Evolutionary conservation across 1,284 basidiomycete species (phyloP).

Genomic region (Ganoderma meredithae): DNA sequence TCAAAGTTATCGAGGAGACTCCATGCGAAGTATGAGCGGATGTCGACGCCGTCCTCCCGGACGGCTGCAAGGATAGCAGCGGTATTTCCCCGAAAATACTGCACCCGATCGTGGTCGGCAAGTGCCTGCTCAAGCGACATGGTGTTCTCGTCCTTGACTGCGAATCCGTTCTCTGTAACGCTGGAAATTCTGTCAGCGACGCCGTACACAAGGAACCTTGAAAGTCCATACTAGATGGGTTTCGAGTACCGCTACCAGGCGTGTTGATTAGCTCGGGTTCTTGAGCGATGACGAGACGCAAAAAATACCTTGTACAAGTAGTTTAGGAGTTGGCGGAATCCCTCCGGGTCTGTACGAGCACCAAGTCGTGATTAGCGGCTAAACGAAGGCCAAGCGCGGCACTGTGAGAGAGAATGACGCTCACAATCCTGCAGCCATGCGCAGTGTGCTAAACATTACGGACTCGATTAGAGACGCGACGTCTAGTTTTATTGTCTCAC

Average conservation of each 20-base stretch:
- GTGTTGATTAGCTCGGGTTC: slow-evolving; percentile 6
- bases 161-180: slow-evolving; percentile 79
- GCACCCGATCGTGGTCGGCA: slow-evolving; percentile 70
- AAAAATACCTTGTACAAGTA: slow-evolving; percentile 70
- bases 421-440: slow-evolving; percentile 70
- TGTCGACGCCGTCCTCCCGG: slow-evolving; percentile 68
- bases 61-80: slow-evolving; percentile 66
- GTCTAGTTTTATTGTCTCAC: neutral
- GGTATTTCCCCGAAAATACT: slow-evolving; percentile 74
- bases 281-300: neutral
- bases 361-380: slow-evolving; percentile 18
- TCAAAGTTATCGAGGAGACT: slow-evolving; percentile 81
- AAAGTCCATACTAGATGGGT: slow-evolving; percentile 64
- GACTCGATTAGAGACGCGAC: neutral
- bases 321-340: slow-evolving; percentile 71
- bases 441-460: slow-evolving; percentile 54
- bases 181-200: slow-evolving; percentile 39
- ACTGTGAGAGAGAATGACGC: slow-evolving; percentile 35
- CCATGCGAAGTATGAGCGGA: slow-evolving; percentile 78
- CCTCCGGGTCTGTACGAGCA: slow-evolving; percentile 55
- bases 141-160: slow-evolving; percentile 70
- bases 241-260: slow-evolving; percentile 60
- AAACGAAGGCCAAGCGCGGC: neutral
- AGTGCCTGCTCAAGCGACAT: slow-evolving; percentile 62
- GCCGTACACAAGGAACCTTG: neutral